phyloP scores from a whole-genome alignment of 768 basidiomycete genomes.

The Lactarius psammicola region DNA sequence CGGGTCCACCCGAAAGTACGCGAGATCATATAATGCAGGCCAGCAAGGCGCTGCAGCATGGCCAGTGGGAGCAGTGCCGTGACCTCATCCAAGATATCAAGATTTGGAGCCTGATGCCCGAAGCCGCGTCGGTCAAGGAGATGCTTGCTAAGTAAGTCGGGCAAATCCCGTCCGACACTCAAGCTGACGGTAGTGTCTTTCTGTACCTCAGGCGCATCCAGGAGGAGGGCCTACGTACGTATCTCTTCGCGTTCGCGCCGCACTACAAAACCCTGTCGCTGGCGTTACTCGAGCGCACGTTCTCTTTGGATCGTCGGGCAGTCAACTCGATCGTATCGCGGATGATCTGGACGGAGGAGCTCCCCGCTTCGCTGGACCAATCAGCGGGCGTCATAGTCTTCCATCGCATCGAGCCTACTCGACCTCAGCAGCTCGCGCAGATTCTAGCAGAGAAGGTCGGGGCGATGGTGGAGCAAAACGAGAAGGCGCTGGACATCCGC shows the following conservation, averaged over 20 bases:
- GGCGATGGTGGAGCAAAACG: conserved; percentile 86
- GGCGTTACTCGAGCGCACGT: conserved; percentile 80
- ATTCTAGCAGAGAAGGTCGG: conserved; percentile 85
- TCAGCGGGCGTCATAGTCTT: conserved; percentile 88
- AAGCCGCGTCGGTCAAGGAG: conserved; percentile 81
- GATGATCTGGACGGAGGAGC: conserved; percentile 98
- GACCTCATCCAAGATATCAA: conserved; percentile 95
- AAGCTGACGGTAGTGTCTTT: conserved; percentile 3
- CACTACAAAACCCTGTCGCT: conserved; percentile 92
- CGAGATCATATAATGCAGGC: conserved; percentile 99
- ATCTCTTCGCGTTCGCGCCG: conserved; percentile 96
- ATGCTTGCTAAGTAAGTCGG: conserved; percentile 83
- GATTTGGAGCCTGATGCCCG: conserved; percentile 97
- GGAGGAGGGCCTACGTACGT: conserved; percentile 95
- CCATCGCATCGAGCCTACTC: conserved; percentile 86
- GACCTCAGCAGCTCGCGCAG: conserved; percentile 87
- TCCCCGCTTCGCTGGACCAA: conserved; percentile 90
- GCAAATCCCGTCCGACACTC: neutral
- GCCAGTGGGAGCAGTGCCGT: conserved; percentile 95
- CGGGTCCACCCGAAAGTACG: conserved; percentile 97
- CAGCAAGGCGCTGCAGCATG: conserved; percentile 91
- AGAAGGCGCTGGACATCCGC: conserved; percentile 83
- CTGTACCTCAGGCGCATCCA: conserved; percentile 90
- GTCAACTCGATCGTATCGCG: conserved; percentile 93
- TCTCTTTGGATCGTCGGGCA: conserved; percentile 73